Conservation (phyloP, 2,329 filamentous ascomycete species). For the Pestalotiopsis sp. region DNA sequence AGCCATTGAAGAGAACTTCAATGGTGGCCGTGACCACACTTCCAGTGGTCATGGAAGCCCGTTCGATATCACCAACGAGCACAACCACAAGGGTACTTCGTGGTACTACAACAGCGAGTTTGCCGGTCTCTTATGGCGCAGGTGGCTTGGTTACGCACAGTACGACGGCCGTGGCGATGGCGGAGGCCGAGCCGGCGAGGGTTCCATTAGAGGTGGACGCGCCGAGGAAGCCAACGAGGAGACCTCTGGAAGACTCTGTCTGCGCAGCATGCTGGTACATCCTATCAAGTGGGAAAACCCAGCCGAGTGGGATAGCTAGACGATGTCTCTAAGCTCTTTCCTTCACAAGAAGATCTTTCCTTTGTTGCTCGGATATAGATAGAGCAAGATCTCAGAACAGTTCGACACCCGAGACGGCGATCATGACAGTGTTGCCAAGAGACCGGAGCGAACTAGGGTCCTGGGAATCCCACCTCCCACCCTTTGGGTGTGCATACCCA, state of each 20-base stretch:
- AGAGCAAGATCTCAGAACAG: background rate
- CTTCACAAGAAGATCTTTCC: conserved; percentile 7
- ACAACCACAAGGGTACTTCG: conserved; percentile 78
- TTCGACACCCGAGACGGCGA: background rate
- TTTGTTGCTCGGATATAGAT: conserved; percentile 7
- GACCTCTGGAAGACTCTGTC: conserved; percentile 68
- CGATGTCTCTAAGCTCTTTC: conserved; percentile 9
- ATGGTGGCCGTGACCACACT: conserved; percentile 68
- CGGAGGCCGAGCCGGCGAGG: conserved; percentile 49
- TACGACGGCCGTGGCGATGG: conserved; percentile 49
- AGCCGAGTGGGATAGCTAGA: conserved; percentile 35
- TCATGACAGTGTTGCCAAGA: background rate
- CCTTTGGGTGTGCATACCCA: background rate
- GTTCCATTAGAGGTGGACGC: conserved; percentile 51
- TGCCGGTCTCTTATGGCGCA: conserved; percentile 72
- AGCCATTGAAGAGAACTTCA: conserved; percentile 76
- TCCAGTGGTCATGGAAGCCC: conserved; percentile 65
- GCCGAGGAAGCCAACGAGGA: conserved; percentile 44
- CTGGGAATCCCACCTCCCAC: background rate
- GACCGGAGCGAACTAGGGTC: background rate
- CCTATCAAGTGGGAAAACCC: conserved; percentile 71
- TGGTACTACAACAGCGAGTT: conserved; percentile 87
- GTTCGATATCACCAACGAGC: conserved; percentile 70
- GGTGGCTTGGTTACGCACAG: conserved; percentile 69
- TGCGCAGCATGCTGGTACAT: conserved; percentile 79